Conservation (phyloP, 768 basidiomycete species). For the Hemileccinum rubropunctum region DNA sequence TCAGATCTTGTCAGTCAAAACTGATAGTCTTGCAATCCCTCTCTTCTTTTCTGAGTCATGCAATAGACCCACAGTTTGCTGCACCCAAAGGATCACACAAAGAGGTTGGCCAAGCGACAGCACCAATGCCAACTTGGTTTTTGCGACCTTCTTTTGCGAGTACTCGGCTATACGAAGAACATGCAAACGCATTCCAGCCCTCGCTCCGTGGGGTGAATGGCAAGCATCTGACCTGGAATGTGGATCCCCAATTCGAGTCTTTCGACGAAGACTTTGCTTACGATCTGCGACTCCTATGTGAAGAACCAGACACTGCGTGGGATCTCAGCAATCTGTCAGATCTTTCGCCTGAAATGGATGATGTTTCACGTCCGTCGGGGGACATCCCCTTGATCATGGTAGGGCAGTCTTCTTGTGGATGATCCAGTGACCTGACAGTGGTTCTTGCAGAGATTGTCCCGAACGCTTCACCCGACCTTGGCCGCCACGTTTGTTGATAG, state of each 20-base stretch:
- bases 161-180: slow-evolving; percentile 48
- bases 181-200: slow-evolving; percentile 46
- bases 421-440: slow-evolving; percentile 13
- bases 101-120: slow-evolving; percentile 9
- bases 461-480: slow-evolving; percentile 73
- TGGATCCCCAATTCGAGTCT: slow-evolving; percentile 22
- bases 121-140: slow-evolving; percentile 57
- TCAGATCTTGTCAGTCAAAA: slow-evolving; percentile 55
- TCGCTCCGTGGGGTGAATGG: slow-evolving; percentile 3
- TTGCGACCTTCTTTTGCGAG: slow-evolving; percentile 58
- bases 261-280: slow-evolving; percentile 32
- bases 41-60: slow-evolving; percentile 58
- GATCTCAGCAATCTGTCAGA: slow-evolving; percentile 34
- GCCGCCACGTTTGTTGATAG: slow-evolving; percentile 85
- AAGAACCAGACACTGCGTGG: slow-evolving; percentile 26
- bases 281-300: slow-evolving; percentile 16
- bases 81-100: slow-evolving; percentile 13
- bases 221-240: slow-evolving; percentile 26
- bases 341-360: slow-evolving; percentile 14
- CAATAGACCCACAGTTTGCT: slow-evolving; percentile 31
- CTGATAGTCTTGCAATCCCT: slow-evolving; percentile 73
- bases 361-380: slow-evolving; percentile 11
- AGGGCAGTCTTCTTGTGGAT: slow-evolving; percentile 15
- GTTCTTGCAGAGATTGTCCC: slow-evolving; percentile 57
- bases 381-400: slow-evolving; percentile 28